A percentile compares a stretch with the other conserved stretches of the same genome.
Conservation (phyloP, 148 eudicot genomes). For the Diospyros lotus region DNA sequence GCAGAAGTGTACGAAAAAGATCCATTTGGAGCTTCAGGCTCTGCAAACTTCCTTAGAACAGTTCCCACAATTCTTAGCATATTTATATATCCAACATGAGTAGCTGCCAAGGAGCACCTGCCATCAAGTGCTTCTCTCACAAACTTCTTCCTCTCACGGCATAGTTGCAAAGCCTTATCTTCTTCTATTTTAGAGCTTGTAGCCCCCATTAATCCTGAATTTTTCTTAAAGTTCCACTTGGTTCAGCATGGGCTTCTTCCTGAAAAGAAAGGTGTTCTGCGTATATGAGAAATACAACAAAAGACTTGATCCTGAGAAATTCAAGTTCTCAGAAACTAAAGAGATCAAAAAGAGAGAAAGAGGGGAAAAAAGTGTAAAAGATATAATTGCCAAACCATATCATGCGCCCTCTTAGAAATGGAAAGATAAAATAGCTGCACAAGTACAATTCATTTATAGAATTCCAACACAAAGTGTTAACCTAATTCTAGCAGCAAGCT, state of each 20-base stretch:
- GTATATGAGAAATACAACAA: slow-evolving; percentile 4
- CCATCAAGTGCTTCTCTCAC: slow-evolving; percentile 91
- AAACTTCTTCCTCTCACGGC: slow-evolving; percentile 82
- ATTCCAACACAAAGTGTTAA: too few relatives aligned
- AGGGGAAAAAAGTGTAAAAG: too few relatives aligned
- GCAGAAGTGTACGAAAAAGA: slow-evolving; percentile 55
- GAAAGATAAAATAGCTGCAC: too few relatives aligned
- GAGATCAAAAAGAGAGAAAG: too few relatives aligned
- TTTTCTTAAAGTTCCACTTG: neutral
- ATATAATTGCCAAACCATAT: too few relatives aligned
- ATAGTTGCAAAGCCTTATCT: slow-evolving; percentile 76
- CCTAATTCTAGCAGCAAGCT: too few relatives aligned
- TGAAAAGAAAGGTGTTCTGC: neutral
- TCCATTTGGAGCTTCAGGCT: slow-evolving; percentile 52
- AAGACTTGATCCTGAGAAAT: neutral
- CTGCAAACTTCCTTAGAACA: slow-evolving; percentile 68
- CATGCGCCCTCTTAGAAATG: too few relatives aligned
- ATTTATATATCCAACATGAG: slow-evolving; percentile 68
- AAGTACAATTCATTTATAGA: too few relatives aligned
- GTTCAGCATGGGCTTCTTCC: slow-evolving; percentile 12
- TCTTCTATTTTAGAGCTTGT: slow-evolving; percentile 77
- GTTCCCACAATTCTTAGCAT: slow-evolving; percentile 61
- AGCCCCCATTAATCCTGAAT: slow-evolving; percentile 55
- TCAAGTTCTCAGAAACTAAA: too few relatives aligned
- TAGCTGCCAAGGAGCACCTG: slow-evolving; percentile 80